A percentile compares a stretch with the other conserved stretches of the same genome.
phyloP scores from a whole-genome alignment of 2,329 filamentous ascomycete genomes.

The Trichoderma semiorbis region DNA sequence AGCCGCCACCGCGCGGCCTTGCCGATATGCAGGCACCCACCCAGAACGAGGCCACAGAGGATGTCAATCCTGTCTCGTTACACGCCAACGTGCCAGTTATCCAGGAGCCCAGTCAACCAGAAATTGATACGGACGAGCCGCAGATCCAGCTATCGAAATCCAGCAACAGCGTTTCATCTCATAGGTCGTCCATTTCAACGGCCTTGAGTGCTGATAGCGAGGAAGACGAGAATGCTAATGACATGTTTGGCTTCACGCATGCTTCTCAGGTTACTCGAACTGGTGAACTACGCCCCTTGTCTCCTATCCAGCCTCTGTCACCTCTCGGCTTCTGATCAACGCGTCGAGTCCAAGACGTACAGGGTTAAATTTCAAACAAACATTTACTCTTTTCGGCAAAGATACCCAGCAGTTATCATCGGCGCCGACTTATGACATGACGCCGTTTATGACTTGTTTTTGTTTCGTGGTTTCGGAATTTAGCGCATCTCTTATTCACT shows the following conservation, averaged over 20 bases:
- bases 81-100: constrained; percentile 57
- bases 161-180: constrained; percentile 44
- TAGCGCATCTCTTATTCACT: constrained; percentile 10
- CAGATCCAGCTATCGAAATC: constrained; percentile 38
- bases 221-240: constrained; percentile 20
- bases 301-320: constrained; percentile 64
- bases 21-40: constrained; percentile 33
- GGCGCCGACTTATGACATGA: constrained; percentile 33
- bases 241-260: constrained; percentile 14
- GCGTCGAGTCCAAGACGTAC: constrained; percentile 1
- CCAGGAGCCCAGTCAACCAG: constrained; percentile 24
- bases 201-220: constrained; percentile 46
- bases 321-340: constrained; percentile 53
- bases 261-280: constrained; percentile 24
- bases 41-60: constrained; percentile 21
- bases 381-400: constrained; percentile 10
- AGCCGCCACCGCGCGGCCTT: constrained; percentile 52
- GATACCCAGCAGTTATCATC: constrained; percentile 20
- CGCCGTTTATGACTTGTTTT: constrained; percentile 32
- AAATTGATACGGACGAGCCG: constrained; percentile 41
- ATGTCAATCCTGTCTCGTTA: constrained; percentile 44
- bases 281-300: constrained; percentile 53
- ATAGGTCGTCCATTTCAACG: constrained; percentile 42
- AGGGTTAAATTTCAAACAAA: background rate
- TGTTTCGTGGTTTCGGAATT: constrained; percentile 15